Evolutionary conservation across 371 early-diverging fungal genomes (phyloP), one percentile per base, ranked within the genome.

Genomic region (Circinella minor): DNA sequence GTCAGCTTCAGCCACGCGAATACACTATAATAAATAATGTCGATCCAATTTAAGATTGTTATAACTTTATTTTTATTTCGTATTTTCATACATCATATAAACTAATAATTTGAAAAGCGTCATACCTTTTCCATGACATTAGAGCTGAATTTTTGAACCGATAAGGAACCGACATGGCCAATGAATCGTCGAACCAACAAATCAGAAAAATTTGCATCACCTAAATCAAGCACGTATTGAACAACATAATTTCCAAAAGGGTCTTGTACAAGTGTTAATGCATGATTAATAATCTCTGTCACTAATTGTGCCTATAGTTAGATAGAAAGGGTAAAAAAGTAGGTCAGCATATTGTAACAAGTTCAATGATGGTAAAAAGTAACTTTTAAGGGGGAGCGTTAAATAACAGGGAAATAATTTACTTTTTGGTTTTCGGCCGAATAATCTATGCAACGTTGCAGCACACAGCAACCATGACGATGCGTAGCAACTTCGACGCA

Each of bases 241-340:
- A 99, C 96, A 18, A 99, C 99, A 77, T 99, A 99, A 85, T 99
- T 99, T 55, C 96, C 99, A 81, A 94, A 99, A 54, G 97, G 97
- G 81, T 98, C 97, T 66, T 87, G 94, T 36, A 98, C 97, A 37
- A 95, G 80, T 0, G 89, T 77, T 43, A 98, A 82, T 0, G 92
- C 93, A 76, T 96, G 81, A 34, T 78, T 79, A 18, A 90, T 93
- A 60, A 97, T 92, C 63, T 88, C 94, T 11, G 80, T 79, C 7
- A 93, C 94, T 34, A 96, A 79, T 81, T 93, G 94, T 54, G 74
- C 73, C 79, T 81, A 70, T 17, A 2, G 1, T 13, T 18, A 34
- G 54, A 54, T 8, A 18, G 54, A 54, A 54, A 18, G 54, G 1
- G 1, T 57, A 27, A 57, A 27, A 5, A 57, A 11, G 57, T 20